Base-by-base conservation (phyloP, 2,329 filamentous ascomycete genomes). In the Chaetomium olivaceum region DNA sequence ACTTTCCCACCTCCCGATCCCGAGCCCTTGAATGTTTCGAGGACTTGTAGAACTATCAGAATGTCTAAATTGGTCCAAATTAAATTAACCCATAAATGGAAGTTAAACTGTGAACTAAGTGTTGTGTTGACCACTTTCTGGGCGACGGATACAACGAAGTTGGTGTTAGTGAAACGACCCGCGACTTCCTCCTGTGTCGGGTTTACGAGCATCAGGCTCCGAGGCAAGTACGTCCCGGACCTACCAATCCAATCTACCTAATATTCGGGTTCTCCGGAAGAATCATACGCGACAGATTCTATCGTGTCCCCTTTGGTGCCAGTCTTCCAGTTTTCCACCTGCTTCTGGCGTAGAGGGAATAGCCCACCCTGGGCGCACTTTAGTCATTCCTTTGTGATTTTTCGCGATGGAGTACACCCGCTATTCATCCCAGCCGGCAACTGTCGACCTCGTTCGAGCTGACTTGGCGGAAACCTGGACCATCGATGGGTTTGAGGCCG, bases 381-480 rank as follows among this genome's bases (percentile, higher is more conserved):
- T 21, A 7, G 12, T 5, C 16, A 43, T 25, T 54, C 19, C 31
- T 46, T 33, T 11, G 19, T 43, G 39, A n/a, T 11, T 33, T 6
- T 12, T 29, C 25, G 59, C 1, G 19, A 62, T 62, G 65, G 56
- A 65, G 3, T 62, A 36, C 39, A 52, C 39, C 0, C 59, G 65
- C 19, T 27, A 62, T 4, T 67, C 65, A 14, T 61, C 65, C 8
- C 65, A 64, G 12, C 62, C 65, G 16, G 62, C 62, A 16, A 67
- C 64, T 4, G 51, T 63, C 27, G 63, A 57, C 46, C 60, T 61
- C 4, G 46, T 65, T 16, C 58, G 67, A 12, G 67, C 65, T 4
- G 67, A 68, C 39, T 25, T 66, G 46, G 59, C 51, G 3, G 67
- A 68, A 11, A 16, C 65, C 3, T 68, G 64, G 65, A 31, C 64